phyloP scores from a whole-genome alignment of 148 eudicot genomes.

The Diospyros kaki region DNA sequence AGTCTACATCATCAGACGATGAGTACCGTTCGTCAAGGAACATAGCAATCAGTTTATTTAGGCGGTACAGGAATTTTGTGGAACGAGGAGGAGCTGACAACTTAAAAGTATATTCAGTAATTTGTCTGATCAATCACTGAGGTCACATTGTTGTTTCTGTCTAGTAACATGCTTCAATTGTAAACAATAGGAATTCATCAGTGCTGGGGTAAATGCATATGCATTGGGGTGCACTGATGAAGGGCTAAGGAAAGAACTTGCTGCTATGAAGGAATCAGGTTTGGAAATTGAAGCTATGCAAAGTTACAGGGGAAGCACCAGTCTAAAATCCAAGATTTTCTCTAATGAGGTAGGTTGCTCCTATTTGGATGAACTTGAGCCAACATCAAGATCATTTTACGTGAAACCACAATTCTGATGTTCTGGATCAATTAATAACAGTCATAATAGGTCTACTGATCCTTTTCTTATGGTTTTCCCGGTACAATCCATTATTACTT shows the following conservation, averaged over 20 bases:
- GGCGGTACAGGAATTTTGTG: constrained; percentile 65
- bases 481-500: no score
- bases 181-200: constrained; percentile 69
- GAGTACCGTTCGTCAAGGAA: constrained; percentile 94
- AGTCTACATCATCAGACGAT: constrained; percentile 63
- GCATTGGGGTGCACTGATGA: constrained; percentile 94
- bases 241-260: constrained; percentile 75
- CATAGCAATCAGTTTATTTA: constrained; percentile 85
- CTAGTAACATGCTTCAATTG: constrained; percentile 16
- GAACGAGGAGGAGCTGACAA: constrained; percentile 96
- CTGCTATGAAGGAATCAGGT: constrained; percentile 65
- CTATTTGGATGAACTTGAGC: constrained; percentile 2
- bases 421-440: not conserved
- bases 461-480: no score
- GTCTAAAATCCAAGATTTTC: constrained; percentile 65
- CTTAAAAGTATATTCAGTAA: constrained; percentile 46
- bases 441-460: no score
- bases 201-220: constrained; percentile 93
- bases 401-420: not conserved
- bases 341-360: constrained; percentile 55
- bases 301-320: constrained; percentile 54
- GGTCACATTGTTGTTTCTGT: constrained; percentile 1
- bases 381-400: not conserved
- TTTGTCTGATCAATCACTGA: constrained; percentile 6
- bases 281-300: constrained; percentile 67